Base-by-base conservation (phyloP, 2,329 filamentous ascomycete species). In the Dothideomycetes sp. region DNA sequence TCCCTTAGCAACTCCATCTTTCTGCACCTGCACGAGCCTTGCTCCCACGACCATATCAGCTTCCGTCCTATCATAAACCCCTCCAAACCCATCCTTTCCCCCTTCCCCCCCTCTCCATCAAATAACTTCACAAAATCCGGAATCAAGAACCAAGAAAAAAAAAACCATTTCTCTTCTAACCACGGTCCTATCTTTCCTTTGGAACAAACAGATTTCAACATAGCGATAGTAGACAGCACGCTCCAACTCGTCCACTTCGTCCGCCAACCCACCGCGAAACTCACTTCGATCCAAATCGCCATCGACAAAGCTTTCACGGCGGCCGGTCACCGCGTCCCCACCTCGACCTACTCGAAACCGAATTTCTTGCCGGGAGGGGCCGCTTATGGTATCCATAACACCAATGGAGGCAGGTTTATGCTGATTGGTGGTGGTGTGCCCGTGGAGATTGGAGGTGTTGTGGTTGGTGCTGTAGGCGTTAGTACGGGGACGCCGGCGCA, bases 281-380 rank as follows among this genome's bases (percentile, higher is more conserved):
- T 69, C 11, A 70, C 67, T n/a, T 65, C 73, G 4, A 71, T 79
- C 47, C 73, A 74, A 55, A 71, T 81, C 53, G 71, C 76, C 1
- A 80, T 83, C 11, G 76, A 80, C 34, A 73, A 75, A 47, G 71
- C 72, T 12, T 75, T 73, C 52, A 76, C 72, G 2, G 72, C 72
- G 3, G 69, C 71, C 1, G 72, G 72, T 12, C 72, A 75, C 54
- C 59, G 64, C 15, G 57, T 63, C 4, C 69, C 70, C 0, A 75
- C 71, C 0, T 64, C 65, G 16, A 58, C 62, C 3, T 76, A 75
- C 54, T 70, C 70, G 43, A 71, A 73, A 46, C 62, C 60, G 28
- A 70, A 74, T 15, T 36, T 43, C 19, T 65, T 67, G 59, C 71
- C 71, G 4, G 71, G 71, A 5, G 71, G 71, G 1, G 55, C 61